A percentile compares a stretch with the other conserved stretches of the same genome.
These are phyloP conservation scores for Colletotrichum sp. DNA, from an alignment of 2,329 filamentous ascomycete species.

Conservation along the genomic window DNA sequence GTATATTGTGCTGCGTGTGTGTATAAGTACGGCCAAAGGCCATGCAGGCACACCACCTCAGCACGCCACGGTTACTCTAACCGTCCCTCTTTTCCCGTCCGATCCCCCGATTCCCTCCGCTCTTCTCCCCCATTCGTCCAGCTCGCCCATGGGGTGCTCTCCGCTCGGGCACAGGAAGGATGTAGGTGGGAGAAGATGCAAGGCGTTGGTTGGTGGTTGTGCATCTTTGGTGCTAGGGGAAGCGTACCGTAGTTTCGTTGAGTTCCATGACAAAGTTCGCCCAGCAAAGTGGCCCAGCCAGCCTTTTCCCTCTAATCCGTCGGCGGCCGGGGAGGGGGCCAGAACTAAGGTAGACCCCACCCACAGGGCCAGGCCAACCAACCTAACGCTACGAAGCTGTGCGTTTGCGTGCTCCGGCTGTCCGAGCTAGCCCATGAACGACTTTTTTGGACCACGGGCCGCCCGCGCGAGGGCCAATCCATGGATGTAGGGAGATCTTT, in stretches of 20 bases:
- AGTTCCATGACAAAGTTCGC: background rate
- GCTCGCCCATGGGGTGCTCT: background rate
- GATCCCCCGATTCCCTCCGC: constrained; percentile 15
- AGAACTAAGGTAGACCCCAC: background rate
- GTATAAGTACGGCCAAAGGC: background rate
- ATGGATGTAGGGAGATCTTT: background rate
- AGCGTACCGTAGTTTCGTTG: background rate
- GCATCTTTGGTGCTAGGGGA: background rate
- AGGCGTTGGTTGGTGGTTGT: background rate
- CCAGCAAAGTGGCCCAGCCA: background rate
- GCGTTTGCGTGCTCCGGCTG: background rate
- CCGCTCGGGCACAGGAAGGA: background rate
- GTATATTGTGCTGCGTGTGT: background rate
- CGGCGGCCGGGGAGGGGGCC: background rate
- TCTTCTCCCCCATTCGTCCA: background rate
- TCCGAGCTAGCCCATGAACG: background rate
- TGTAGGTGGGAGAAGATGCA: background rate
- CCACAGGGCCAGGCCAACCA: background rate
- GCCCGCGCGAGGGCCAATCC: background rate
- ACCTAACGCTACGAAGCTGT: background rate
- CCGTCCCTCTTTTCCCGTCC: background rate
- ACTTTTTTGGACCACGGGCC: background rate
- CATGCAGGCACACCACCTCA: background rate
- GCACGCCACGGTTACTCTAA: background rate
- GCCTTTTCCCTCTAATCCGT: background rate